Evolutionary conservation across 148 eudicot species (phyloP), one percentile per base, ranked within the genome.

Genomic region (Bassia scoparia): DNA sequence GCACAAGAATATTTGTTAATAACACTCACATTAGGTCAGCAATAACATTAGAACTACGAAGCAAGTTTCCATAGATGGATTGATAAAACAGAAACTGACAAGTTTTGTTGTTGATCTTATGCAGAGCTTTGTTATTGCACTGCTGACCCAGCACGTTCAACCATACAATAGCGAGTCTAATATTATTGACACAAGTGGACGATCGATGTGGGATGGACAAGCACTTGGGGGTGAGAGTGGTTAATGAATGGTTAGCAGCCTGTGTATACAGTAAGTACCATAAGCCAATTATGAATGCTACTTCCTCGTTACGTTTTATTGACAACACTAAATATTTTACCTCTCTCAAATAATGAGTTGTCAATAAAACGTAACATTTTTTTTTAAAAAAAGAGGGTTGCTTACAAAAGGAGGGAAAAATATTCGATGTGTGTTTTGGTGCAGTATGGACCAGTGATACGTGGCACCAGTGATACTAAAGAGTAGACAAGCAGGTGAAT

Each of bases 361-460:
- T n/a, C n/a, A n/a, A n/a, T n/a, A n/a, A n/a, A n/a, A n/a, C n/a
- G n/a, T n/a, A n/a, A n/a, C n/a, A n/a, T n/a, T n/a, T n/a, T n/a
- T n/a, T n/a, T n/a, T n/a, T n/a, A n/a, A n/a, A n/a, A n/a, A n/a
- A n/a, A n/a, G n/a, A n/a, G n/a, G n/a, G n/a, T n/a, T n/a, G 26
- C 3, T 38, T 64, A 11, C 18, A 23, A 37, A 37, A 64, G n/a
- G 18, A 63, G 7, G 0, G 20, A n/a, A n/a, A 35, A 30, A 3
- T 52, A 27, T 10, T 41, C 34, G 35, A 31, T 60, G 52, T 15
- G 34, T 54, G 3, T 55, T 75, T 49, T 55, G 56, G 55, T 83
- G 88, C 88, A 92, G 97, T 88, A 72, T 92, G 97, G 97, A 89
- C n/a, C n/a, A n/a, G n/a, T 88, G 92, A 84, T 89, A 69, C n/a